Evolutionary conservation across 164 flowering plant genomes (phyloP).

Genomic region (Houttuynia cordata): DNA sequence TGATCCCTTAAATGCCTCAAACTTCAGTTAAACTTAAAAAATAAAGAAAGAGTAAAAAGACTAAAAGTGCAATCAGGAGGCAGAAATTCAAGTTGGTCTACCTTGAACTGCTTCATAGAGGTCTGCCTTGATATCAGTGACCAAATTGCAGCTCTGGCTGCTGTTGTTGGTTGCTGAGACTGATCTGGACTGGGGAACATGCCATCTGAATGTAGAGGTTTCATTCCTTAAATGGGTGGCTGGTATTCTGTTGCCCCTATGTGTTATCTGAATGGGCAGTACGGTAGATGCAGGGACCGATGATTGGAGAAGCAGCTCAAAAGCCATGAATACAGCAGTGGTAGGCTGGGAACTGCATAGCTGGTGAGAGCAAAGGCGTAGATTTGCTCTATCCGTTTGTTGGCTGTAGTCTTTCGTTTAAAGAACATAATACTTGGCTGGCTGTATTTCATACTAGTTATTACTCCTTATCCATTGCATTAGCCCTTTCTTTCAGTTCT

Average conservation of each 20-base stretch:
- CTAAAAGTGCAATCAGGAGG: not conserved
- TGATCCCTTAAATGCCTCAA: slow-evolving; percentile 30
- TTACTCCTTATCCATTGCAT: no score
- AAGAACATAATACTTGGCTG: no score
- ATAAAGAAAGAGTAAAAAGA: no score
- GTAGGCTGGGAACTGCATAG: not conserved
- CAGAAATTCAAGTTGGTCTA: slow-evolving; percentile 9
- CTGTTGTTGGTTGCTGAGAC: slow-evolving; percentile 4
- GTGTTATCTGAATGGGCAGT: slow-evolving; percentile 9
- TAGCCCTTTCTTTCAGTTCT: no score
- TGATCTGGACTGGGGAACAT: slow-evolving; percentile 16
- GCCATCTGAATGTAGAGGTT: slow-evolving; percentile 10
- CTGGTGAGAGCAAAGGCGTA: not conserved
- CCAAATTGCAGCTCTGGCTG: slow-evolving; percentile 27
- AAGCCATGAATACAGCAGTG: not conserved
- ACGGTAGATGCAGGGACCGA: not conserved
- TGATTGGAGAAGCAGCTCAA: not conserved
- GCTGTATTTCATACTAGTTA: no score
- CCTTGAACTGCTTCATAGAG: slow-evolving; percentile 45
- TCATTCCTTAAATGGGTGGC: slow-evolving; percentile 17
- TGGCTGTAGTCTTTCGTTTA: no score
- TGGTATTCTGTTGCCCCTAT: slow-evolving; percentile 11
- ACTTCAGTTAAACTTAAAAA: not conserved
- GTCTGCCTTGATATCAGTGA: slow-evolving; percentile 31
- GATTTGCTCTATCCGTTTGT: no score